A percentile compares a stretch with the other conserved stretches of the same genome.
phyloP scores from a whole-genome alignment of 352 stramenopile genomes.

The Phytophthora sp. region DNA sequence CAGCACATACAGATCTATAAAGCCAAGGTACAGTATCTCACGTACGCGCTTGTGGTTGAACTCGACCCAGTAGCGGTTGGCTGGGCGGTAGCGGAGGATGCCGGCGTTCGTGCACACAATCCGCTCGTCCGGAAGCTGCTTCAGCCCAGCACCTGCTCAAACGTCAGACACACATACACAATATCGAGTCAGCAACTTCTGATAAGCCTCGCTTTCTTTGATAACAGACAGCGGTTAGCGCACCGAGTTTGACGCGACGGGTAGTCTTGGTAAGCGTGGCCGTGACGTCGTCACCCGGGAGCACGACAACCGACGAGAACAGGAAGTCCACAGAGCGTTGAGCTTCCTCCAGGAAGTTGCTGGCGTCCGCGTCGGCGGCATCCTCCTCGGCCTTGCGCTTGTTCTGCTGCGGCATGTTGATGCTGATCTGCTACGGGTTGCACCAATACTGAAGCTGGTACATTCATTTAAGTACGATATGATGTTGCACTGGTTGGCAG shows the following conservation, averaged over 20 bases:
- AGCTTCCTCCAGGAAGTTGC: constrained; percentile 73
- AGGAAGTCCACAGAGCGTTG: constrained; percentile 81
- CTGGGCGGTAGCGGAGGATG: constrained; percentile 82
- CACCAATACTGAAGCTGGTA: constrained; percentile 8
- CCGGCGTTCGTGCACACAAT: constrained; percentile 86
- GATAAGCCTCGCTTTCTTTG: not conserved
- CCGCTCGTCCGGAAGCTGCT: constrained; percentile 56
- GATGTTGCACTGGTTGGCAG: constrained; percentile 23
- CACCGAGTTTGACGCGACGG: constrained; percentile 74
- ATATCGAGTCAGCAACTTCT: not conserved
- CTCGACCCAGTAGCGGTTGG: constrained; percentile 92
- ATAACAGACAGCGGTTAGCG: constrained; percentile 5
- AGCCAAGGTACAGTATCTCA: constrained; percentile 2
- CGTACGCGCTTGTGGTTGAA: constrained; percentile 86
- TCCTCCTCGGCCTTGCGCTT: constrained; percentile 54
- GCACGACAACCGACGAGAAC: constrained; percentile 70
- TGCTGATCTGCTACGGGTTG: constrained; percentile 1
- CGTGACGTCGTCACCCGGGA: constrained; percentile 85
- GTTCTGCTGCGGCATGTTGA: constrained; percentile 49
- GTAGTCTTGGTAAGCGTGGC: constrained; percentile 74
- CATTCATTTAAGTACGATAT: constrained; percentile 42
- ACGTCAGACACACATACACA: constrained; percentile 9
- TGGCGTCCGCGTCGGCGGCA: constrained; percentile 49
- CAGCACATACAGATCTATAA: constrained; percentile 1
- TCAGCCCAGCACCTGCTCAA: constrained; percentile 59